Evolutionary conservation across 441 rosid genomes (phyloP).

Genomic region (Biscutella laevigata): DNA sequence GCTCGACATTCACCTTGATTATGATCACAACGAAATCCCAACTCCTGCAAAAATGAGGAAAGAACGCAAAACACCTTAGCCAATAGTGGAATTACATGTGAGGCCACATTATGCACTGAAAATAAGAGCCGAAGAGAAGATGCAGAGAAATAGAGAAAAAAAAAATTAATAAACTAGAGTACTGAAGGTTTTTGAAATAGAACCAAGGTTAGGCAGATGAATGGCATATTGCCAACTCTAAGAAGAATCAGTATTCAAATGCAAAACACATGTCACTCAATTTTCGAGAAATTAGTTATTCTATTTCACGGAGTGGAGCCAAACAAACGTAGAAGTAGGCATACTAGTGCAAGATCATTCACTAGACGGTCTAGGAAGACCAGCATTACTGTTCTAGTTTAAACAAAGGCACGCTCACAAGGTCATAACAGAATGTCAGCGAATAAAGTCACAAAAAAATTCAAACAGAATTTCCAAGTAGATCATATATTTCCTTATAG

Average conservation of each 20-base stretch:
- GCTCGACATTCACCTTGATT: conserved; percentile 97
- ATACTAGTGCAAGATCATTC: background rate
- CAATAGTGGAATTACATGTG: background rate
- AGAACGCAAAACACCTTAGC: conserved; percentile 10
- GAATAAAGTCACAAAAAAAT: background rate
- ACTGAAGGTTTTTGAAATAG: background rate
- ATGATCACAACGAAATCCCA: conserved; percentile 85
- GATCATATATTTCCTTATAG: conserved; percentile 2
- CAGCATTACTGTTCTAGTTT: conserved; percentile 2
- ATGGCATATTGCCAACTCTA: conserved; percentile 13
- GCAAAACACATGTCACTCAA: conserved; percentile 8
- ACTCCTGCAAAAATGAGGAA: conserved; percentile 46
- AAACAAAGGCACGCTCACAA: conserved; percentile 13
- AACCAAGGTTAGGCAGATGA: conserved; percentile 7
- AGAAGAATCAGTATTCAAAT: conserved; percentile 8
- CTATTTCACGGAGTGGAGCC: background rate
- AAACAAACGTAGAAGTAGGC: conserved; percentile 7
- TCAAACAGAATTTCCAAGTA: conserved; percentile 7
- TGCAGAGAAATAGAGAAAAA: too few relatives aligned
- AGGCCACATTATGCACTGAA: conserved; percentile 1
- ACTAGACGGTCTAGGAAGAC: background rate
- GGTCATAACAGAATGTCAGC: conserved; percentile 3
- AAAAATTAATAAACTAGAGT: background rate
- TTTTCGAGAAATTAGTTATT: conserved; percentile 1
- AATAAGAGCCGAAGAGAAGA: background rate